A percentile compares a stretch with the other conserved stretches of the same genome.
Evolutionary conservation across 73 alveolate species (phyloP).

Genomic region (Breviolum minutum): DNA sequence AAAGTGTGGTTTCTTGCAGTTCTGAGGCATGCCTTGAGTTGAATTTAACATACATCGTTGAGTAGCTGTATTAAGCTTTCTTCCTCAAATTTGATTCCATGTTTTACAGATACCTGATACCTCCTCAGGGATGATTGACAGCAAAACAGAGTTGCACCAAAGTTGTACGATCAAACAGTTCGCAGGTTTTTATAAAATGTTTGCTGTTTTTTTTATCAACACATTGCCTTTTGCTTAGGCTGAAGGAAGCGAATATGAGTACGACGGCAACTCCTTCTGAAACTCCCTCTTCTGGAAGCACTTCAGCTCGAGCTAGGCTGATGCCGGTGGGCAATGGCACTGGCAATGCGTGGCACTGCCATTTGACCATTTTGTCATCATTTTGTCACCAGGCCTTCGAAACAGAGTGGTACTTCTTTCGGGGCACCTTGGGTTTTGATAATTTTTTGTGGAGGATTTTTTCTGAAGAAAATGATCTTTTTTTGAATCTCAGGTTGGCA

Average conservation of each 20-base stretch:
- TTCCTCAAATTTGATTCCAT: no score
- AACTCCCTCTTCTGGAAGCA: conserved; percentile 60
- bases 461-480: background rate
- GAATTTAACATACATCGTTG: no score
- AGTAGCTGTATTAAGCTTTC: no score
- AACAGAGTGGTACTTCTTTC: background rate
- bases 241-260: conserved; percentile 50
- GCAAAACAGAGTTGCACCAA: background rate
- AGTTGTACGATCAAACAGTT: background rate
- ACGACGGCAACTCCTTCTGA: conserved; percentile 72
- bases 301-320: conserved; percentile 33
- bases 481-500: conserved; percentile 17
- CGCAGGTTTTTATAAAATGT: background rate
- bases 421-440: background rate
- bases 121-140: background rate
- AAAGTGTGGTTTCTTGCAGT: background rate
- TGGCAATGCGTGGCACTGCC: background rate
- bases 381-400: background rate
- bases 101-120: no score
- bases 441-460: background rate
- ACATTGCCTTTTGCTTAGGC: background rate
- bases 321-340: background rate
- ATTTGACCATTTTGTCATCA: no score
- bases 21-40: no score
- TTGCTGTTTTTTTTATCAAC: background rate